phyloP scores from a whole-genome alignment of 768 basidiomycete genomes.

The Nevesoporus exiguus region DNA sequence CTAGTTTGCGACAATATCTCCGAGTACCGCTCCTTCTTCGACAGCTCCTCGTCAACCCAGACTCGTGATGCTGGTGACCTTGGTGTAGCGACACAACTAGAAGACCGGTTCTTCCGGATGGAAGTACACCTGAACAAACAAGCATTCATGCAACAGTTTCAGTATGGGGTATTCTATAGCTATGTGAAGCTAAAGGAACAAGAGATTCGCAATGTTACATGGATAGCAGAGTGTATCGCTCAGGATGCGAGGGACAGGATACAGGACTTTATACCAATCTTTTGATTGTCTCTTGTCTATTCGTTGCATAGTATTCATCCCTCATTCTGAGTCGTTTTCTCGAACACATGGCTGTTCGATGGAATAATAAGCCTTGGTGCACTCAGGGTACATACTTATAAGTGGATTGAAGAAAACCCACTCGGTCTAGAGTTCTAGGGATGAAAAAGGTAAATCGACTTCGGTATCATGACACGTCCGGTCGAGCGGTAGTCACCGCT shows the following conservation, averaged over 20 bases:
- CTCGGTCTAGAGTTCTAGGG: background rate
- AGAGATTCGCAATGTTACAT: conserved; percentile 83
- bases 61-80: conserved; percentile 40
- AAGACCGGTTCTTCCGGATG: conserved; percentile 91
- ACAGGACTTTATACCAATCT: conserved; percentile 91
- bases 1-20: conserved; percentile 80
- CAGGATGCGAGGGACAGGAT: conserved; percentile 96
- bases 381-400: background rate
- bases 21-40: conserved; percentile 92
- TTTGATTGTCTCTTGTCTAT: conserved; percentile 41
- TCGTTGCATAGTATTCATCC: conserved; percentile 6
- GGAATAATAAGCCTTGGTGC: background rate
- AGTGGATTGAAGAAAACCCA: background rate
- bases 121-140: conserved; percentile 95
- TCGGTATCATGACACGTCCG: conserved; percentile 5
- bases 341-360: background rate
- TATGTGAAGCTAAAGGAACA: conserved; percentile 92
- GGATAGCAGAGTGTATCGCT: conserved; percentile 98
- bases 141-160: conserved; percentile 95
- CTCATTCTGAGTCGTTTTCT: background rate
- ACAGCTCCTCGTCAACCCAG: conserved; percentile 41
- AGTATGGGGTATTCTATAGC: conserved; percentile 88
- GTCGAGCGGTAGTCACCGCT: background rate
- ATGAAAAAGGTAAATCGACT: background rate
- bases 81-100: conserved; percentile 64